Evolutionary conservation across 2,329 filamentous ascomycete genomes (phyloP).

Genomic region (Dissoconium aciculare): DNA sequence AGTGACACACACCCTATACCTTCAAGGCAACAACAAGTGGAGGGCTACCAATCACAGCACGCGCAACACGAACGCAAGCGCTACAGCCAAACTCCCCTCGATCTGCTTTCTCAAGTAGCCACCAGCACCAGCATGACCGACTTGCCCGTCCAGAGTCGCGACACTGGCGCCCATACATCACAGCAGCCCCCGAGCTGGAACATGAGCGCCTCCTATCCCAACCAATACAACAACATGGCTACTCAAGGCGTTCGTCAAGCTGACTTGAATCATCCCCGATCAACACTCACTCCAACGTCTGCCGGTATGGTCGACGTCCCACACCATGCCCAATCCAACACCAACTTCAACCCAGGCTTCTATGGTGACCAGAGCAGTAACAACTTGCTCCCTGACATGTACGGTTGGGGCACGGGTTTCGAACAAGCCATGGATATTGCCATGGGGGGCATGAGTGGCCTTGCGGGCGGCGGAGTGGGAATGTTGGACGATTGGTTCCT

Average conservation of each 20-base stretch:
- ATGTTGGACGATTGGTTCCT: conserved; percentile 22
- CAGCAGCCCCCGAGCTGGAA: conserved; percentile 10
- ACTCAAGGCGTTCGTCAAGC: conserved; percentile 9
- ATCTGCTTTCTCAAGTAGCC: conserved; percentile 17
- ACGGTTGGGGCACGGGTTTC: conserved; percentile 22
- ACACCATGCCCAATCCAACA: too few species aligned
- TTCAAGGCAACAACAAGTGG: conserved; percentile 3
- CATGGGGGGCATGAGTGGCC: conserved; percentile 19
- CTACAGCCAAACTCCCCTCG: conserved; percentile 10
- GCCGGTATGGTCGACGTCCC: conserved; percentile 2
- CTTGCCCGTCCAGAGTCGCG: neutral
- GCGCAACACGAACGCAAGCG: too few species aligned
- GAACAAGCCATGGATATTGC: conserved; percentile 25
- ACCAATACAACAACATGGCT: conserved; percentile 11
- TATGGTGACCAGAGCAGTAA: conserved; percentile 5
- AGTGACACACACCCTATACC: conserved; percentile 7
- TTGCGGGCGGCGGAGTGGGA: conserved; percentile 18
- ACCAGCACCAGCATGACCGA: conserved; percentile 8
- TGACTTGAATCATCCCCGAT: conserved; percentile 5
- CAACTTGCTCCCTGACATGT: conserved; percentile 12
- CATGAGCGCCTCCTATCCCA: conserved; percentile 12
- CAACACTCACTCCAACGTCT: conserved; percentile 4
- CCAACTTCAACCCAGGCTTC: conserved; percentile 1
- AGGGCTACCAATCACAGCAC: neutral
- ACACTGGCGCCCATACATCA: neutral